A percentile compares a stretch with the other conserved stretches of the same genome.
Conservation (phyloP, 2,329 filamentous ascomycete species). For the Clarireedia paspali region DNA sequence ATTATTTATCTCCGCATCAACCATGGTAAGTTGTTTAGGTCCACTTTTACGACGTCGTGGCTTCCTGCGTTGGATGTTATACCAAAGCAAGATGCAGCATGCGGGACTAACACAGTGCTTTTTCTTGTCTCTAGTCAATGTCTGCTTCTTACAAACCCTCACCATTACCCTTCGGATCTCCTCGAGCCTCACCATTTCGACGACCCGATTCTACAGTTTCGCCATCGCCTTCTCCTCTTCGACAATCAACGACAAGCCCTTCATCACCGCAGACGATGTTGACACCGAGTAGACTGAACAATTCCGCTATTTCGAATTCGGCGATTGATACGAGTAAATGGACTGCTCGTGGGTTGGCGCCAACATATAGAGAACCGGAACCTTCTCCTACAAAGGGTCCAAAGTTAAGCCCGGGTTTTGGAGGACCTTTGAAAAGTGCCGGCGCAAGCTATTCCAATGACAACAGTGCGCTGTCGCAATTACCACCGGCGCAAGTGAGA, state of each 20-base stretch:
- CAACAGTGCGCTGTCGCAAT: conserved; percentile 54
- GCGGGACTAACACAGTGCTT: conserved; percentile 2
- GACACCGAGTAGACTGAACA: conserved; percentile 35
- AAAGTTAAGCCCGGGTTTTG: conserved; percentile 23
- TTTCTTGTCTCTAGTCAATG: conserved; percentile 15
- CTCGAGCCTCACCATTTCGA: conserved; percentile 59
- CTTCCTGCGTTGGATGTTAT: conserved; percentile 3
- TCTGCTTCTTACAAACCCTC: conserved; percentile 58
- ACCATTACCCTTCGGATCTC: conserved; percentile 63
- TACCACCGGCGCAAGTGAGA: conserved; percentile 76
- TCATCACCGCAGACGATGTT: conserved; percentile 42
- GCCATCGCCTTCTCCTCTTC: conserved; percentile 57
- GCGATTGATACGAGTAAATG: conserved; percentile 16
- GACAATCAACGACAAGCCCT: conserved; percentile 51
- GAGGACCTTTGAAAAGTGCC: conserved; percentile 19
- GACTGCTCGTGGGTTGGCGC: conserved; percentile 29
- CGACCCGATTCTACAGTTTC: conserved; percentile 49
- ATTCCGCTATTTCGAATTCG: conserved; percentile 34
- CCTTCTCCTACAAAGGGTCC: conserved; percentile 27
- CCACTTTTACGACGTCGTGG: conserved; percentile 7
- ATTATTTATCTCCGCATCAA: conserved; percentile 3
- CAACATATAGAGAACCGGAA: conserved; percentile 27
- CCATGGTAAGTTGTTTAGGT: conserved; percentile 9
- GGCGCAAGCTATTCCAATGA: conserved; percentile 15
- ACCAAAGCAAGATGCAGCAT: conserved; percentile 1